Conservation (phyloP, 2,329 filamentous ascomycete species). For the Dactylonectria estremocensis region DNA sequence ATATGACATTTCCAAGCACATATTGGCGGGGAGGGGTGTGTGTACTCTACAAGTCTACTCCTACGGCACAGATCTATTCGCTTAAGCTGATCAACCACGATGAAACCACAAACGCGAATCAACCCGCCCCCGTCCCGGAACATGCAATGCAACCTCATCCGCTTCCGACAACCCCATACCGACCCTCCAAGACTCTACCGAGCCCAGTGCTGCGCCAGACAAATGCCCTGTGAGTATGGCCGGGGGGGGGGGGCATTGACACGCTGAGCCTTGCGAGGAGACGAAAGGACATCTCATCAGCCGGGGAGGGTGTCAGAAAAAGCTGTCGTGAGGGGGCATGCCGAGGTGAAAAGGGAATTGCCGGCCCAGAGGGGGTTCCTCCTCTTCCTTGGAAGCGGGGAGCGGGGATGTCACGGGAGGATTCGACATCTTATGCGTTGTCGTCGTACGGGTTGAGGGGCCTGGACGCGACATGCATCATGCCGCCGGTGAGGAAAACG, state of each 20-base stretch:
- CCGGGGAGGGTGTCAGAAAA: constrained; percentile 42
- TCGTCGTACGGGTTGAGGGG: constrained; percentile 62
- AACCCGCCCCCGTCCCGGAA: background rate
- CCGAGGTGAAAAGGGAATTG: constrained; percentile 59
- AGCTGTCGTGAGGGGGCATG: constrained; percentile 55
- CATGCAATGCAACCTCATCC: background rate
- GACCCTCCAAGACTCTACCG: constrained; percentile 47
- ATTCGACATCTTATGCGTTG: constrained; percentile 53
- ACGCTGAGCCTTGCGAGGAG: constrained; percentile 44
- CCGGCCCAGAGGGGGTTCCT: constrained; percentile 56
- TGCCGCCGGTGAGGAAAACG: constrained; percentile 70
- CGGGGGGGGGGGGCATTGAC: constrained; percentile 37
- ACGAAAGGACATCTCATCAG: constrained; percentile 15
- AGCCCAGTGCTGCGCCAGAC: constrained; percentile 49
- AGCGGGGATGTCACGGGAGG: constrained; percentile 58
- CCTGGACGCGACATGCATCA: constrained; percentile 71
- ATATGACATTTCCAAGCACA: background rate
- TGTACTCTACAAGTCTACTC: background rate
- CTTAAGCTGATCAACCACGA: background rate
- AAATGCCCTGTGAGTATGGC: constrained; percentile 47
- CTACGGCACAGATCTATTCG: background rate
- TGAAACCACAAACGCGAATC: background rate
- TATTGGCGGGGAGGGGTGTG: too few relatives aligned
- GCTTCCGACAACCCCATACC: constrained; percentile 47
- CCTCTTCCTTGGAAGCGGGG: constrained; percentile 65